A percentile compares a stretch with the other conserved stretches of the same genome.
Evolutionary conservation across 1,284 basidiomycete species (phyloP).

Genomic region (Mycena sp.): DNA sequence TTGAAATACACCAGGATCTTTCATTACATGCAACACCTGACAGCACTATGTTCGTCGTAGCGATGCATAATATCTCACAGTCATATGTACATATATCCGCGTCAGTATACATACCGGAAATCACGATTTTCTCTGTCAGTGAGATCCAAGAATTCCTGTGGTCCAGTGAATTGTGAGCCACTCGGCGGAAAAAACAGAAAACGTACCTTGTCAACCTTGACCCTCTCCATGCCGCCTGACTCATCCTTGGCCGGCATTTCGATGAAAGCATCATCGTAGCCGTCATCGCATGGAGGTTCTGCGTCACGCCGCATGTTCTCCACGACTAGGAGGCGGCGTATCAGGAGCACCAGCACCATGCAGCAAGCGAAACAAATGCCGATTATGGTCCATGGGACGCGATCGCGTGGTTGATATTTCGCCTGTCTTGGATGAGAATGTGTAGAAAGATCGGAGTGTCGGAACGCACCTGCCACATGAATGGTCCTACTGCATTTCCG

Average conservation of each 20-base stretch:
- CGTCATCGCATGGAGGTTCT: constrained; percentile 57
- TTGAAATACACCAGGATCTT: too few relatives aligned
- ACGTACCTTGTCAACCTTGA: constrained; percentile 69
- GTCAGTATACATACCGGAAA: constrained; percentile 59
- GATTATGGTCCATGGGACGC: constrained; percentile 73
- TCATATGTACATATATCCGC: too few relatives aligned
- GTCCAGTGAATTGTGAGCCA: too few relatives aligned
- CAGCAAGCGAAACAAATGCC: constrained; percentile 62
- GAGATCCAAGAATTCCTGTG: constrained; percentile 72
- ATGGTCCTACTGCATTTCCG: constrained; percentile 74
- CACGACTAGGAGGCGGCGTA: constrained; percentile 62
- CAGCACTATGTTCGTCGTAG: too few relatives aligned
- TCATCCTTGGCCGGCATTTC: constrained; percentile 56
- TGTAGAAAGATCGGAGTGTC: neutral
- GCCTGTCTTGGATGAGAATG: constrained; percentile 10
- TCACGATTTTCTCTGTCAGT: constrained; percentile 73
- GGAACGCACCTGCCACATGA: constrained; percentile 71
- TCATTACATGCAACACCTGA: too few relatives aligned
- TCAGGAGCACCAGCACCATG: constrained; percentile 57
- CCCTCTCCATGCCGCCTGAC: constrained; percentile 56
- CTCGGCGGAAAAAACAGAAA: neutral
- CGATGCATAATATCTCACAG: too few relatives aligned
- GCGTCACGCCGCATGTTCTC: constrained; percentile 74
- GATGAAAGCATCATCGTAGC: constrained; percentile 71
- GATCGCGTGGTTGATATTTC: constrained; percentile 71